phyloP scores from a whole-genome alignment of 805 yeast genomes.

The Yarrowia hollandica region DNA sequence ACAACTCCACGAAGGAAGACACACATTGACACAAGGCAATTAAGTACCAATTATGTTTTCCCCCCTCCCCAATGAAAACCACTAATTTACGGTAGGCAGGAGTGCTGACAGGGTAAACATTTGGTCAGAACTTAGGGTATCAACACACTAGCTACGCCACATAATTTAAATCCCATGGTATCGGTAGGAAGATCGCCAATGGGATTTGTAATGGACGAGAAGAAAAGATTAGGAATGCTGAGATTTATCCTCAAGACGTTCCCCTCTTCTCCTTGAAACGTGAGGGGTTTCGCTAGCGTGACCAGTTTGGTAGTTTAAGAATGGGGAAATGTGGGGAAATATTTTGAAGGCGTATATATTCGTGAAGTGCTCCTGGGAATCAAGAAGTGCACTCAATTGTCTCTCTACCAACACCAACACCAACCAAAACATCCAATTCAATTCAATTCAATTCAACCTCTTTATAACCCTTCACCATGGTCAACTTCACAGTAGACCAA shows the following conservation, averaged over 20 bases:
- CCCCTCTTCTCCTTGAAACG: slow-evolving; percentile 1
- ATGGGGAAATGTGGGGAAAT: slow-evolving; percentile 15
- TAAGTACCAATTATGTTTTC: not conserved
- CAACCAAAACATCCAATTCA: not conserved
- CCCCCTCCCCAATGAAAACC: slow-evolving; percentile 1
- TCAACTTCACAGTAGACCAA: slow-evolving; percentile 52
- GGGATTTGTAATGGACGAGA: too few relatives aligned
- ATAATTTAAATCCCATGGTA: too few relatives aligned
- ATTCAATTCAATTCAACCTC: not conserved
- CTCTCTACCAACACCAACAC: not conserved
- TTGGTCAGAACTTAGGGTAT: too few relatives aligned
- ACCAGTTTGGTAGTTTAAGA: slow-evolving; percentile 7
- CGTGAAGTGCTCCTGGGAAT: too few relatives aligned
- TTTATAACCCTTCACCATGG: slow-evolving; percentile 34
- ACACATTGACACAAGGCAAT: not conserved
- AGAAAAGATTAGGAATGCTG: too few relatives aligned
- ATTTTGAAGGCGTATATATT: not conserved
- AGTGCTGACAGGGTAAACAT: too few relatives aligned
- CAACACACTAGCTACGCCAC: too few relatives aligned
- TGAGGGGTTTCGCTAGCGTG: slow-evolving; percentile 20
- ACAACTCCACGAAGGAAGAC: not conserved
- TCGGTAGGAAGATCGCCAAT: too few relatives aligned
- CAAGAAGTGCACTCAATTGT: not conserved
- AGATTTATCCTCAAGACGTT: not conserved
- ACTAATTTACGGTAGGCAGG: too few relatives aligned